A percentile compares a stretch with the other conserved stretches of the same genome.
Evolutionary conservation across 176 grass and related monocot species (phyloP).

Genomic region (Carex cristatella): DNA sequence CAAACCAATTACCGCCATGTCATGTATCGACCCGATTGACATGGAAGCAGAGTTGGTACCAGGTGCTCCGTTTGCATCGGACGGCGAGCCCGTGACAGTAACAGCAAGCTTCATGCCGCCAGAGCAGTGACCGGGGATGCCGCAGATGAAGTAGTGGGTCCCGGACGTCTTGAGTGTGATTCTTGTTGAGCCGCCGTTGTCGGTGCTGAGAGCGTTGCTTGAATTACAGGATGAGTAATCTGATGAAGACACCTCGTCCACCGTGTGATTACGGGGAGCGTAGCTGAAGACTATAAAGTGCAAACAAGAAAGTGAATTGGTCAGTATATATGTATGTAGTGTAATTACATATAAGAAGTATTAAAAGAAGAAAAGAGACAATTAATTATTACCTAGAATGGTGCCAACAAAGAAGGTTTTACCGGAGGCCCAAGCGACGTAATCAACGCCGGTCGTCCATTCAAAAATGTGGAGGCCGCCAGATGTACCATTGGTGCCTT

Average conservation of each 20-base stretch:
- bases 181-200: slow-evolving; percentile 43
- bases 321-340: neutral
- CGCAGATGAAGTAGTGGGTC: slow-evolving; percentile 84
- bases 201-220: slow-evolving; percentile 44
- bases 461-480: neutral
- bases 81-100: slow-evolving; percentile 25
- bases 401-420: slow-evolving; percentile 44
- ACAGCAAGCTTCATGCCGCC: slow-evolving; percentile 73
- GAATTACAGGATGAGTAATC: slow-evolving; percentile 63
- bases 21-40: slow-evolving; percentile 23
- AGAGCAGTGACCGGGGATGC: slow-evolving; percentile 53
- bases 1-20: slow-evolving; percentile 24
- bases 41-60: neutral
- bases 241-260: slow-evolving; percentile 57
- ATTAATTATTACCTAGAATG: slow-evolving; percentile 35
- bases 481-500: neutral
- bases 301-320: neutral
- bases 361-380: neutral
- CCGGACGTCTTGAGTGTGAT: slow-evolving; percentile 63
- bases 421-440: slow-evolving; percentile 54
- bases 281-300: slow-evolving; percentile 48
- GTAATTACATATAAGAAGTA: too few species aligned
- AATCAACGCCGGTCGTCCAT: slow-evolving; percentile 53
- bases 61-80: slow-evolving; percentile 26
- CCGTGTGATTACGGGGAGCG: slow-evolving; percentile 37